Base-by-base conservation (phyloP, 2,329 filamentous ascomycete species). In the Pseudocercospora vitis region DNA sequence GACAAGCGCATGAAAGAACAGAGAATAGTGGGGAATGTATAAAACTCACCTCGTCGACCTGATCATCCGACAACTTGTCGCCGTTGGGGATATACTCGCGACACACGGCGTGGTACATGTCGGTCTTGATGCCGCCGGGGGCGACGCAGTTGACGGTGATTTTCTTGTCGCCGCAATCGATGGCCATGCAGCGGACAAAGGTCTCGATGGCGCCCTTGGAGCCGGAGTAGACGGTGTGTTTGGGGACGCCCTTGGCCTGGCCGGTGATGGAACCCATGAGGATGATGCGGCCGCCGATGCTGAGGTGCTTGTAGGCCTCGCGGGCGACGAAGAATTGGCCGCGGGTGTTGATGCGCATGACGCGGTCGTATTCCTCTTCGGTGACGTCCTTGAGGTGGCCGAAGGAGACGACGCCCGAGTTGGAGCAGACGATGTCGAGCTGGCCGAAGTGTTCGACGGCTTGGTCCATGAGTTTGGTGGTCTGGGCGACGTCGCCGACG, bases 351-450 rank as follows among this genome's bases (percentile, higher is more conserved):
- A 84, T 77, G 67, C 74, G 75, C 69, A 84, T 82, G 53, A 84
- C 81, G 32, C 77, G 76, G 70, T 84, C 79, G 61, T 76, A 81
- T 67, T 79, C 75, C 68, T 79, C 79, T 68, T 78, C 76, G 40
- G 74, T 75, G 40, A 79, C 77, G 55, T 79, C 77, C 69, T 78
- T 77, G 62, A 79, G 68, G 69, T 79, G 77, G 55, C 77, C 77
- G 67, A 79, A 79, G 39, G 74, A 75, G 29, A 79, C 77, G 50
- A 79, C 79, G 60, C 79, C 85, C 40, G 81, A 83, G 78, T 88
- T 88, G 67, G 82, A 86, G 77, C 81, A 83, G 65, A 85, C 85
- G 63, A 88, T 85, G 73, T 88, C 77, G 66, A 88, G 77, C 70
- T 82, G 79, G 70, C 85, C 85, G 67, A 84, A 89, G 70, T 81